Conservation (phyloP, 2,329 filamentous ascomycete genomes). For the Phialophora macrospora region DNA sequence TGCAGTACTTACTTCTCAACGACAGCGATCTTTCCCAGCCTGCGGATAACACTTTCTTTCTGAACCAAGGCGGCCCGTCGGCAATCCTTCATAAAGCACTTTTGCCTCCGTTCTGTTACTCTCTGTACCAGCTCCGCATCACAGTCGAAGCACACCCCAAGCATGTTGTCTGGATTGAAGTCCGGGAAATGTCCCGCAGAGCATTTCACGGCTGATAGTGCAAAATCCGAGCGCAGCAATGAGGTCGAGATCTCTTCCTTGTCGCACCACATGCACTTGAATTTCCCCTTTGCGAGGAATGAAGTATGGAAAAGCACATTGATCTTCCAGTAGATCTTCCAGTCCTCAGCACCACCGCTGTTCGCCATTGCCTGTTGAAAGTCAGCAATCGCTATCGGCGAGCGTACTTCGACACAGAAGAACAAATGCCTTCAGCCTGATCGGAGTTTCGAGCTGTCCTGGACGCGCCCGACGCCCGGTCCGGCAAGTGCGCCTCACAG, state of each 20-base stretch:
- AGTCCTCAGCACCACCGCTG: neutral
- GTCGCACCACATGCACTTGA: slow-evolving; percentile 8
- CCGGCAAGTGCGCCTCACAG: neutral
- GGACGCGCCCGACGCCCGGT: neutral
- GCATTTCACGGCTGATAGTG: neutral
- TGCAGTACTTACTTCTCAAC: neutral
- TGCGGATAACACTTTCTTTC: neutral
- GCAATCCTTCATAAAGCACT: neutral
- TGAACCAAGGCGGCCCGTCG: slow-evolving; percentile 1
- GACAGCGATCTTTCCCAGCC: neutral
- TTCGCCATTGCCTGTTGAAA: neutral
- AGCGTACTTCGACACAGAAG: neutral
- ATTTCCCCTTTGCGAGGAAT: neutral
- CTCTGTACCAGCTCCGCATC: neutral
- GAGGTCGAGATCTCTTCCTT: slow-evolving; percentile 6
- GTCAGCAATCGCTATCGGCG: neutral
- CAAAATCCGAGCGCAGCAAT: slow-evolving; percentile 1
- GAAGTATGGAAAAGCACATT: slow-evolving; percentile 2
- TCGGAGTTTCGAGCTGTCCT: neutral
- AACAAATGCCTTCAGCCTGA: neutral
- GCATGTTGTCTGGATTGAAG: neutral
- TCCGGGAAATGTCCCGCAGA: neutral
- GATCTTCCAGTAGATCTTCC: slow-evolving; percentile 10
- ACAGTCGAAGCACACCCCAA: neutral
- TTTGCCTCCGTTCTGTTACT: neutral